Conservation (phyloP, 441 rosid genomes). For the Syzygium malaccense region DNA sequence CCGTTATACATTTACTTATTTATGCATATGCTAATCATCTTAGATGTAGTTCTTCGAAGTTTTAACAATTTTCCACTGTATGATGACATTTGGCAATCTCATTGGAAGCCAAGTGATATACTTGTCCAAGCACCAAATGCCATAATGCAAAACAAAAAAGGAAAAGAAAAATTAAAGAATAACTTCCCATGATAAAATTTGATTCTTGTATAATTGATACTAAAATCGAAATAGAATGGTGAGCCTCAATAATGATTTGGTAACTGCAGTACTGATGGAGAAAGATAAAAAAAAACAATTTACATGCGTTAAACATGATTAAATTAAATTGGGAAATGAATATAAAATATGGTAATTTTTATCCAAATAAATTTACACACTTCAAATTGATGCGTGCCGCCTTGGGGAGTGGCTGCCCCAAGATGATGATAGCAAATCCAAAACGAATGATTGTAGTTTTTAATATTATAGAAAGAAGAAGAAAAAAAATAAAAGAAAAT, state of each 20-base stretch:
- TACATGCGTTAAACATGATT: background rate
- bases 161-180: fast-evolving
- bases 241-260: background rate
- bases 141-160: background rate
- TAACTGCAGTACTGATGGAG: background rate
- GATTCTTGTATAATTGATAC: background rate
- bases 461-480: background rate
- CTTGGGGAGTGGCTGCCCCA: background rate
- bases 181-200: background rate
- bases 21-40: background rate
- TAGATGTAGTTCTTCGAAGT: background rate
- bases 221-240: background rate
- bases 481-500: background rate
- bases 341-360: background rate
- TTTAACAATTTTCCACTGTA: background rate
- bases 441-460: background rate
- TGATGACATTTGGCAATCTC: background rate
- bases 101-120: background rate
- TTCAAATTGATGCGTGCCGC: background rate
- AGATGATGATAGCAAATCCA: background rate
- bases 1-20: background rate
- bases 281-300: background rate
- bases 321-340: background rate
- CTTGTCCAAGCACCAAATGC: background rate
- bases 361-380: background rate